Conservation (phyloP, 805 yeast species). For the Candida jianshihensis region DNA sequence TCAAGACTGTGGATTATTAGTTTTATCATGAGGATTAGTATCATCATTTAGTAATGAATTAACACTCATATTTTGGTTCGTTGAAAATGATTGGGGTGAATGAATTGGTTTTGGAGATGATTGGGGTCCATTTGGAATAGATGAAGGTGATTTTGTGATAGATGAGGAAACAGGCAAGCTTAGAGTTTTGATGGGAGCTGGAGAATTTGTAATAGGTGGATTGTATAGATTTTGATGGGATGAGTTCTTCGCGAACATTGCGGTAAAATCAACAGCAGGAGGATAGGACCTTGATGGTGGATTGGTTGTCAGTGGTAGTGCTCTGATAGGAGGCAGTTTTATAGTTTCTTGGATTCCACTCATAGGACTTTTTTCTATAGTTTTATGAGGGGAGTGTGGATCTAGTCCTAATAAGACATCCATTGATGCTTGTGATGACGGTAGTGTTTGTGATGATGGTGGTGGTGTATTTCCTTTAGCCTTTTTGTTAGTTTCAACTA, state of each 20-base stretch:
- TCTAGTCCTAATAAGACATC: too few species aligned
- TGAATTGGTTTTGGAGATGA: background rate
- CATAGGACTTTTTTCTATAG: too few species aligned
- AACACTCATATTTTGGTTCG: conserved; percentile 13
- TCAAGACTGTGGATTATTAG: too few species aligned
- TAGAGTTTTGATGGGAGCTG: background rate
- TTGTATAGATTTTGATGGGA: background rate
- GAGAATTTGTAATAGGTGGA: background rate
- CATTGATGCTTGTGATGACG: too few species aligned
- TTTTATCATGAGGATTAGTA: background rate
- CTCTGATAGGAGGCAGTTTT: conserved; percentile 19
- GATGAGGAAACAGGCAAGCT: conserved; percentile 1
- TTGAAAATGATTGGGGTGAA: background rate
- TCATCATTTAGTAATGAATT: conserved; percentile 13
- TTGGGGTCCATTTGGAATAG: background rate
- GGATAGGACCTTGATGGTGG: conserved; percentile 16
- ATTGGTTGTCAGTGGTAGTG: conserved; percentile 13
- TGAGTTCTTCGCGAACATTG: conserved; percentile 24
- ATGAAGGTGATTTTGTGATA: background rate
- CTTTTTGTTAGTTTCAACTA: conserved; percentile 3
- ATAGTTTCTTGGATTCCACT: too few species aligned
- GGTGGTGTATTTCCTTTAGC: background rate
- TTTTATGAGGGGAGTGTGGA: too few species aligned
- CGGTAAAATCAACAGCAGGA: conserved; percentile 35
- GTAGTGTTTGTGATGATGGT: background rate